These are phyloP conservation scores for Colletotrichum sp. DNA, from an alignment of 2,329 filamentous ascomycete species.

Conservation along the genomic window DNA sequence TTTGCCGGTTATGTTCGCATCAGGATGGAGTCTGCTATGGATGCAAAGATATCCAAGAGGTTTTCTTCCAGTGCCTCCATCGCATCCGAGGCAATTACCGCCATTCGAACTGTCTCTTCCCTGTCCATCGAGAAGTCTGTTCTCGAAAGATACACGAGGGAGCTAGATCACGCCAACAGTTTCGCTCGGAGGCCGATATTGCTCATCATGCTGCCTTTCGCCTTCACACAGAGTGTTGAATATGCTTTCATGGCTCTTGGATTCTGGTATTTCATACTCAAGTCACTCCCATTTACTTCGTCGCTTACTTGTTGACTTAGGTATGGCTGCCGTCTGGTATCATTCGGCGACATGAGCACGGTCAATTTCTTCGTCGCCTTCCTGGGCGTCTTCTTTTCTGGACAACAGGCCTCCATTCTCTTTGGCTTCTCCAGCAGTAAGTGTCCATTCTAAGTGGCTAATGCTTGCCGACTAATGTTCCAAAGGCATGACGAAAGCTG, in stretches of 20 bases:
- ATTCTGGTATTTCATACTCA: conserved; percentile 34
- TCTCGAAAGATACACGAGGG: conserved; percentile 31
- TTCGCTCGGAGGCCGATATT: conserved; percentile 33
- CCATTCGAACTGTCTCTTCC: conserved; percentile 45
- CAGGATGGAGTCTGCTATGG: conserved; percentile 43
- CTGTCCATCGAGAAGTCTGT: conserved; percentile 44
- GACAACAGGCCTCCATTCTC: conserved; percentile 43
- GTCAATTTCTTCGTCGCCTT: conserved; percentile 55
- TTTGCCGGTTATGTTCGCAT: conserved; percentile 41
- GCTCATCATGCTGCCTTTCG: conserved; percentile 39
- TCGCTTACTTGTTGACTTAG: not conserved
- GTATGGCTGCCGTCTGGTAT: conserved; percentile 42
- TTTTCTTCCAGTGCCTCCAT: conserved; percentile 42
- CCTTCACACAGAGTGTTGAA: conserved; percentile 39
- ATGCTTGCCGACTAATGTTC: not conserved
- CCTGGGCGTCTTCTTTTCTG: conserved; percentile 52
- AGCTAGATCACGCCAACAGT: conserved; percentile 32
- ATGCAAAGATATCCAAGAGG: conserved; percentile 38
- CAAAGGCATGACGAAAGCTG: not conserved
- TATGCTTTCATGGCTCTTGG: conserved; percentile 44
- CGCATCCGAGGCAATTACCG: conserved; percentile 45
- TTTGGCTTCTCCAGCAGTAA: conserved; percentile 53
- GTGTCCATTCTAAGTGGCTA: not conserved
- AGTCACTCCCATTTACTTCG: not conserved
- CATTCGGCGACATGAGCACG: conserved; percentile 39